Conservation (phyloP, 345 rosid species). For the Populus tremula region DNA sequence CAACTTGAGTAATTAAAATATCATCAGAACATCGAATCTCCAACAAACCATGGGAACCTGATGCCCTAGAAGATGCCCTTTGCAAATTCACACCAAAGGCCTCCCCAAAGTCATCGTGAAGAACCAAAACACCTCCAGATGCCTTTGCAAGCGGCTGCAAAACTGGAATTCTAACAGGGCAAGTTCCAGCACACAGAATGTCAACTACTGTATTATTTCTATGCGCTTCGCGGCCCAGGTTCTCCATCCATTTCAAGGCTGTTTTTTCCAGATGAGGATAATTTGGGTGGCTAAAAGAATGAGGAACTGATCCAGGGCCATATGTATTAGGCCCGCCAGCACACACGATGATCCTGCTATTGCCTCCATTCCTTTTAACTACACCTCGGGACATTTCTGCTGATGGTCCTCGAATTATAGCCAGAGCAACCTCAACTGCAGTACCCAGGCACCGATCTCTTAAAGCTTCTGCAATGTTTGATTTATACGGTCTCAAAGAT, state of each 20-base stretch:
- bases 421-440: conserved; percentile 89
- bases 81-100: conserved; percentile 96
- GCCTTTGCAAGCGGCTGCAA: conserved; percentile 92
- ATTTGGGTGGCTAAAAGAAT: conserved; percentile 79
- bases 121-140: conserved; percentile 94
- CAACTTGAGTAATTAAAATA: conserved; percentile 78
- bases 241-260: conserved; percentile 83
- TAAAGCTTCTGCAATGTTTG: conserved; percentile 70
- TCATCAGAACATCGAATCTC: conserved; percentile 97
- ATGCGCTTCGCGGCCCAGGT: conserved; percentile 75
- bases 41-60: conserved; percentile 78
- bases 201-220: conserved; percentile 74
- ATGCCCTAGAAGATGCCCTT: conserved; percentile 83
- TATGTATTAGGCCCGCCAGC: conserved; percentile 93
- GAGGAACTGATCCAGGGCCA: conserved; percentile 93
- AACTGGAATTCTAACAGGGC: conserved; percentile 84
- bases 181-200: conserved; percentile 94
- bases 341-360: conserved; percentile 81
- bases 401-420: conserved; percentile 88
- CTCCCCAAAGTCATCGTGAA: conserved; percentile 98
- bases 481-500: conserved; percentile 76
- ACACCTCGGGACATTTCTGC: conserved; percentile 84
- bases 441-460: conserved; percentile 90
- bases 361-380: conserved; percentile 85
- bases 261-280: conserved; percentile 85